A percentile compares a stretch with the other conserved stretches of the same genome.
These are phyloP conservation scores for Leucosporidium creatinivorum DNA, from an alignment of 768 basidiomycete species.

Conservation along the genomic window DNA sequence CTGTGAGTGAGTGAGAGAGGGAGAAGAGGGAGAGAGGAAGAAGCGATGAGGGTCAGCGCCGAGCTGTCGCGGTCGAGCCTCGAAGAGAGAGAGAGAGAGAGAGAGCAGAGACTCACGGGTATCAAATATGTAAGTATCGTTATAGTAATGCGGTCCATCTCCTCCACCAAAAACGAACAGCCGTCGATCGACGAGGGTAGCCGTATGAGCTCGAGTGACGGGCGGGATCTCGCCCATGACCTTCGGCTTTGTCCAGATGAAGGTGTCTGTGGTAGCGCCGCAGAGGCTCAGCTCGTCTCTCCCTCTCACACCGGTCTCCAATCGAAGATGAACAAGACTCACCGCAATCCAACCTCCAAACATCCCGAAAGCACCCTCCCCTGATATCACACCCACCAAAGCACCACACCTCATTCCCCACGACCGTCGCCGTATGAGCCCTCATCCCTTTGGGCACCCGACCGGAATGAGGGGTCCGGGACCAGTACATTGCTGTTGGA, in stretches of 20 bases:
- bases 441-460: slow-evolving; percentile 61
- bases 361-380: slow-evolving; percentile 59
- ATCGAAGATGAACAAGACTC: no score
- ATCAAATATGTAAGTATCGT: slow-evolving; percentile 73
- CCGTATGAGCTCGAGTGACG: slow-evolving; percentile 78
- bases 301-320: no score
- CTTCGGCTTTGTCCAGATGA: slow-evolving; percentile 78
- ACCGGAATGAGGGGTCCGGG: slow-evolving; percentile 71
- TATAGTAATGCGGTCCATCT: slow-evolving; percentile 71
- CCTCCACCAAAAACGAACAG: slow-evolving; percentile 84
- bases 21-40: neutral
- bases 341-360: slow-evolving; percentile 83
- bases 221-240: slow-evolving; percentile 70
- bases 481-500: slow-evolving; percentile 77
- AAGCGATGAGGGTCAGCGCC: neutral
- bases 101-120: slow-evolving; percentile 59
- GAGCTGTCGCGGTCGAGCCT: neutral
- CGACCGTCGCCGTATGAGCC: slow-evolving; percentile 74
- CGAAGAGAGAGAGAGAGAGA: no score
- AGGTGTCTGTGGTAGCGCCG: slow-evolving; percentile 77
- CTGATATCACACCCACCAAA: slow-evolving; percentile 81
- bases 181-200: slow-evolving; percentile 70
- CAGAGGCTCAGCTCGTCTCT: no score
- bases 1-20: slow-evolving; percentile 17
- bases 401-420: slow-evolving; percentile 75